Conservation (phyloP, 2,329 filamentous ascomycete genomes). For the Penicillium sp. region DNA sequence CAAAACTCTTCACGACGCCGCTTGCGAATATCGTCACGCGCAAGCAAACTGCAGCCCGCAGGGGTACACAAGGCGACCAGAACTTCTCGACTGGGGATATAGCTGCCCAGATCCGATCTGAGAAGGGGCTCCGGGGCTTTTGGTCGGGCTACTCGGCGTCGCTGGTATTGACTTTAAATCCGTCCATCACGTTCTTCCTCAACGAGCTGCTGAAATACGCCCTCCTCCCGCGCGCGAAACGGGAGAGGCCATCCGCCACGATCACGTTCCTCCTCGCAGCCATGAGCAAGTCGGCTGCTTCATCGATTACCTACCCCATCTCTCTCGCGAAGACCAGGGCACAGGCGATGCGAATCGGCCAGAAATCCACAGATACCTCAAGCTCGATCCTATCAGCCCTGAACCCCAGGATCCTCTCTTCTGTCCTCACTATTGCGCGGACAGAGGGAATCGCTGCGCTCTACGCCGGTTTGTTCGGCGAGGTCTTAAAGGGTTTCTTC, state of each 20-base stretch:
- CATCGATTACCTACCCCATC: slow-evolving; percentile 77
- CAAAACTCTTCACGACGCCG: slow-evolving; percentile 74
- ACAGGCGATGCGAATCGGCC: slow-evolving; percentile 53
- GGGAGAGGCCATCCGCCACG: slow-evolving; percentile 52
- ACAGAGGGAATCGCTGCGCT: slow-evolving; percentile 66
- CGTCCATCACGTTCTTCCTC: slow-evolving; percentile 79
- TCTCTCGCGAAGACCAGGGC: slow-evolving; percentile 78
- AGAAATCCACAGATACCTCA: slow-evolving; percentile 13
- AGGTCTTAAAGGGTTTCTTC: slow-evolving; percentile 80
- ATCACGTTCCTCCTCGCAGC: slow-evolving; percentile 68
- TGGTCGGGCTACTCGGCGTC: slow-evolving; percentile 87
- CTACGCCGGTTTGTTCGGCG: slow-evolving; percentile 72
- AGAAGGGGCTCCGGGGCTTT: slow-evolving; percentile 71
- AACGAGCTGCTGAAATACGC: slow-evolving; percentile 67
- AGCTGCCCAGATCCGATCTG: slow-evolving; percentile 59
- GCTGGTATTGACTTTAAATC: slow-evolving; percentile 77
- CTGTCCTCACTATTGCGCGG: slow-evolving; percentile 56
- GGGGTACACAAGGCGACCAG: slow-evolving; percentile 6
- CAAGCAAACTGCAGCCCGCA: slow-evolving; percentile 62
- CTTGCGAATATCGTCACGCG: slow-evolving; percentile 77
- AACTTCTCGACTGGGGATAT: slow-evolving; percentile 54
- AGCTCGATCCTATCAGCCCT: slow-evolving; percentile 12
- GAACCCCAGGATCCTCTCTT: slow-evolving; percentile 59
- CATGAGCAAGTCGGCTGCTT: slow-evolving; percentile 73
- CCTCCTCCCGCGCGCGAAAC: slow-evolving; percentile 54